Percentiles rank a stretch among this genome's conserved stretches.
Conservation (phyloP, 768 basidiomycete species). For the Leucocoprinus leucothites region DNA sequence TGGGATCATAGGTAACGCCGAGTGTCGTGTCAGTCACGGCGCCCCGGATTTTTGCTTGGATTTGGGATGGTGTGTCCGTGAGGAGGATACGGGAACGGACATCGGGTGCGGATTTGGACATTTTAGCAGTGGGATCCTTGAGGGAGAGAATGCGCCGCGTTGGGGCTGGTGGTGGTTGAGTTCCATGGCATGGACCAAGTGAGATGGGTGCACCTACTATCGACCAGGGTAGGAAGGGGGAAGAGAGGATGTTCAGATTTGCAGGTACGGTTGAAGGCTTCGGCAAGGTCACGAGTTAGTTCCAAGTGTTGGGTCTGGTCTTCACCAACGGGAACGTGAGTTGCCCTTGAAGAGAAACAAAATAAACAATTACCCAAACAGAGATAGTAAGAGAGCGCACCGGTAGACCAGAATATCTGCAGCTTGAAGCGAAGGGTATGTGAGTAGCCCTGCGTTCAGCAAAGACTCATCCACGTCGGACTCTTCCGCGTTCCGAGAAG, state of each 20-base stretch:
- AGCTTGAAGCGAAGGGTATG: constrained; percentile 91
- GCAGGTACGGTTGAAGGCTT: constrained; percentile 76
- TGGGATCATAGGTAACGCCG: constrained; percentile 80
- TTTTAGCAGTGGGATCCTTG: constrained; percentile 81
- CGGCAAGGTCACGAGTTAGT: constrained; percentile 79
- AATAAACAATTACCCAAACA: neutral
- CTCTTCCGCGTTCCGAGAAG: constrained; percentile 70
- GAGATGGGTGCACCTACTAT: constrained; percentile 50
- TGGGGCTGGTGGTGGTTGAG: constrained; percentile 48
- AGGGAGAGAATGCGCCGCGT: constrained; percentile 84
- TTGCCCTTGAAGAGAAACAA: constrained; percentile 50
- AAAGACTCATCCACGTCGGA: constrained; percentile 79
- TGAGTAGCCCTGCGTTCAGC: constrained; percentile 83
- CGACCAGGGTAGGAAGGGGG: constrained; percentile 65
- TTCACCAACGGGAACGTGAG: constrained; percentile 94
- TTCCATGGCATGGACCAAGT: neutral
- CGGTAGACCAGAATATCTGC: constrained; percentile 88
- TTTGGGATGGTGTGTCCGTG: constrained; percentile 64
- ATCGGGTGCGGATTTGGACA: constrained; percentile 92
- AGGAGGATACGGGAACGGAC: constrained; percentile 79
- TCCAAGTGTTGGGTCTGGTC: constrained; percentile 96
- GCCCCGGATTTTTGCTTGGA: constrained; percentile 66
- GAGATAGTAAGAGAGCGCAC: constrained; percentile 34
- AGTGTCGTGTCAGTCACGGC: constrained; percentile 84
- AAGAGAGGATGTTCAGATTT: constrained; percentile 50